phyloP scores from a whole-genome alignment of 2,329 filamentous ascomycete species.

The Aspergillus calidoustus region DNA sequence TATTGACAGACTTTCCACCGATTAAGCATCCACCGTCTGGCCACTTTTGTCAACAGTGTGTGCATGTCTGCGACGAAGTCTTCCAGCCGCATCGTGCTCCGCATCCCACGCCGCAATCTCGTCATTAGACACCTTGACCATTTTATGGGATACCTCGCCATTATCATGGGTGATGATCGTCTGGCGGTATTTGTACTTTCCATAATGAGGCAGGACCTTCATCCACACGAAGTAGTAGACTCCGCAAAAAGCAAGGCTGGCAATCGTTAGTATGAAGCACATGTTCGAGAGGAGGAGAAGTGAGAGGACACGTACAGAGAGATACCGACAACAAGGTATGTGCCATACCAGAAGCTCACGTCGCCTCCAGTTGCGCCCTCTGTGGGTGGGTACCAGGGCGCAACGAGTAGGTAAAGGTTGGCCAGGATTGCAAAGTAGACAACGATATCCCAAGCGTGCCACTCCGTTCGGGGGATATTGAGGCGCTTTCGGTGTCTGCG shows the following conservation, averaged over 20 bases:
- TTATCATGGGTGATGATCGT: slow-evolving; percentile 58
- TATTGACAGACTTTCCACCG: not conserved
- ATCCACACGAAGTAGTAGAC: slow-evolving; percentile 66
- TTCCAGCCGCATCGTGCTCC: slow-evolving; percentile 57
- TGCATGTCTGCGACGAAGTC: slow-evolving; percentile 19
- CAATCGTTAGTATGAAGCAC: not conserved
- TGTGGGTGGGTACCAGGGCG: slow-evolving; percentile 73
- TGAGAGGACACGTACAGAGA: slow-evolving; percentile 57
- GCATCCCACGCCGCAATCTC: slow-evolving; percentile 63
- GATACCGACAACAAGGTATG: slow-evolving; percentile 68
- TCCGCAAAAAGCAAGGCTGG: slow-evolving; percentile 57
- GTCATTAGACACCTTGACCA: slow-evolving; percentile 59
- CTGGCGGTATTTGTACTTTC: slow-evolving; percentile 61
- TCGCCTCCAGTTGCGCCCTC: slow-evolving; percentile 64
- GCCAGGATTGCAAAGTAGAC: slow-evolving; percentile 64
- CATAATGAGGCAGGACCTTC: slow-evolving; percentile 56
- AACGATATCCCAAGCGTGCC: slow-evolving; percentile 62
- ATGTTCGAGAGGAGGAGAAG: not conserved
- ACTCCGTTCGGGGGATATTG: slow-evolving; percentile 55
- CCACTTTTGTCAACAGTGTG: not conserved
- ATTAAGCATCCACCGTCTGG: not conserved
- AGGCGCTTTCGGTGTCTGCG: slow-evolving; percentile 59
- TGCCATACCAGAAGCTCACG: slow-evolving; percentile 76
- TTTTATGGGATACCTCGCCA: slow-evolving; percentile 52
- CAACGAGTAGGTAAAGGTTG: slow-evolving; percentile 66